Percentiles rank a stretch among this genome's conserved stretches.
Evolutionary conservation across 768 basidiomycete species (phyloP).

Genomic region (Suillus decipiens): DNA sequence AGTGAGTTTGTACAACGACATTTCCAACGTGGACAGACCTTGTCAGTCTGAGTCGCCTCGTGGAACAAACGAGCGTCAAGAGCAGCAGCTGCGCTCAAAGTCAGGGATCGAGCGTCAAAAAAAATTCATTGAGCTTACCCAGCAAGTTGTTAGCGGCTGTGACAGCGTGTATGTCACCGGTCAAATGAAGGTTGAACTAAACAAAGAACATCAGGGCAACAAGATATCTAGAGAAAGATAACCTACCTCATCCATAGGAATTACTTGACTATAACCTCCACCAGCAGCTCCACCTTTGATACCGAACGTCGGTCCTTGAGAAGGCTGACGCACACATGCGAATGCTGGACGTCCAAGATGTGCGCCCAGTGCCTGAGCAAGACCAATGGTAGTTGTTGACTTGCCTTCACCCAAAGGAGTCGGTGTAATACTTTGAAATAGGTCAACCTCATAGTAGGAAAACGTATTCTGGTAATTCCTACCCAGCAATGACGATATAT

Average conservation of each 20-base stretch:
- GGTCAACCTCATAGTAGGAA: conserved; percentile 16
- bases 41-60: conserved; percentile 93
- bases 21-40: conserved; percentile 43
- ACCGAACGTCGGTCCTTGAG: conserved; percentile 98
- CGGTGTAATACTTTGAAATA: conserved; percentile 75
- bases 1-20: not conserved
- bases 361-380: conserved; percentile 95
- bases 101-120: not conserved
- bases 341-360: conserved; percentile 91
- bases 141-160: conserved; percentile 97
- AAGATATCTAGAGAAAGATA: conserved; percentile 7
- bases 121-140: conserved; percentile 45
- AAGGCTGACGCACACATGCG: conserved; percentile 96
- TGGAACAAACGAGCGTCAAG: conserved; percentile 98
- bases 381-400: conserved; percentile 95
- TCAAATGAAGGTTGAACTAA: conserved; percentile 93
- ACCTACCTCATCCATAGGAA: conserved; percentile 95
- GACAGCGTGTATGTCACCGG: conserved; percentile 97
- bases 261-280: conserved; percentile 97
- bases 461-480: conserved; percentile 22
- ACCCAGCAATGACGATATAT: conserved; percentile 95
- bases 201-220: conserved; percentile 9
- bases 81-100: conserved; percentile 71
- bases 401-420: conserved; percentile 98
- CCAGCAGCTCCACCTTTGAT: conserved; percentile 99